Conservation (phyloP, 257 asterid genomes). For the Solanum megistacrolobum region DNA sequence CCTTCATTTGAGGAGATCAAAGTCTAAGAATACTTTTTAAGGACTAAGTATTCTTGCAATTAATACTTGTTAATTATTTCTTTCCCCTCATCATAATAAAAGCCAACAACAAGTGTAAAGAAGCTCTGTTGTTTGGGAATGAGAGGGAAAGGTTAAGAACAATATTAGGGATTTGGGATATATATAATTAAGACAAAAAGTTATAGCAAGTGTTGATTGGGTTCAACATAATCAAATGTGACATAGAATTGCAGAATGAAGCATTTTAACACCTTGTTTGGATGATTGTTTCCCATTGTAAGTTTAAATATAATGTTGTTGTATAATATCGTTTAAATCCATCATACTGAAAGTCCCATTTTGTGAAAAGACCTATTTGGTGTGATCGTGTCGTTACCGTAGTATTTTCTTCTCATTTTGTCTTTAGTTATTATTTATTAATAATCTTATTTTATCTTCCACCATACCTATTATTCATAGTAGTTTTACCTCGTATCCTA, state of each 20-base stretch:
- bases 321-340: background rate
- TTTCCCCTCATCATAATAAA: background rate
- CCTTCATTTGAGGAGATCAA: slow-evolving; percentile 21
- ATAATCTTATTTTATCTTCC: background rate
- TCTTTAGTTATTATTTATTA: background rate
- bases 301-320: no score
- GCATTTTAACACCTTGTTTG: background rate
- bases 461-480: background rate
- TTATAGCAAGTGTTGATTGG: background rate
- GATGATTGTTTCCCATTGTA: background rate
- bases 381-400: no score
- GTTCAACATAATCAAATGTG: background rate
- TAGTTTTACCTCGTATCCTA: background rate
- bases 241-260: background rate
- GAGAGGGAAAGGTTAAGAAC: background rate
- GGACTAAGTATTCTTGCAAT: background rate
- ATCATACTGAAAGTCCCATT: background rate
- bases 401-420: background rate
- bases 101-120: background rate
- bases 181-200: background rate
- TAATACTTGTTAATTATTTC: background rate
- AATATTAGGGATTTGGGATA: background rate
- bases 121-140: background rate
- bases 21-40: slow-evolving; percentile 5
- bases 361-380: background rate